Base-by-base conservation (phyloP, 805 yeast genomes). In the Cyberlindnera americana region DNA sequence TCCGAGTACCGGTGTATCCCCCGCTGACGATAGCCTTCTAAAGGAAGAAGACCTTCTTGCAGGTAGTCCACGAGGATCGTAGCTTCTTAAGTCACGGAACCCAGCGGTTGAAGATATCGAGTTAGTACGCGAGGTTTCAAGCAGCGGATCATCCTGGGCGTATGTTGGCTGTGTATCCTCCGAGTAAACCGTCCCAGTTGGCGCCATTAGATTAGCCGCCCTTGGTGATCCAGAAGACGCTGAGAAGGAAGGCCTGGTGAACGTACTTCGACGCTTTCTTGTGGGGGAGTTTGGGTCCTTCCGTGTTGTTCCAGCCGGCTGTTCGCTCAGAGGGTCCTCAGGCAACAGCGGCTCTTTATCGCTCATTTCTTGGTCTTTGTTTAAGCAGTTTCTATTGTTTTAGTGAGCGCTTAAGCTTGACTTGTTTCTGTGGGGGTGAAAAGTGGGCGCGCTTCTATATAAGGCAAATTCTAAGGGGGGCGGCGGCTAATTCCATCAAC, bases 51-150 rank as follows among this genome's bases (percentile, higher is more conserved):
- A 33, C 19, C 45, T 24, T 10, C 39, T 35, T 29, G 31, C 16
- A 5, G 41, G 29, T 6, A 41, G 41, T n/a, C 32, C 19, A 11
- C 47, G 41, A 11, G 41, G 44, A 29, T 50, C 53, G 26, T 43
- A 50, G 15, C 41, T 29, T 12, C 50, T 15, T 22, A 47, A 34
- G 40, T 47, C 50, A 15, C 47, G 22, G 43, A 43, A 47, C 15
- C 43, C 46, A 9, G 37, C 37, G 2, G 37, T 34, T 2, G 46
- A 42, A 7, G 33, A 11, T 2, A 42, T 6, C 6, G 46, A 42
- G 41, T 42, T 42, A 23, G 46, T 38, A 8, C 40, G 17, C 5
- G 46, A 42, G 15, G 33, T 4, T 15, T 33, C 44, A 6, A 28
- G 30, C 12, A 13, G 28, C n/a, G n/a, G n/a, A 3, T 33, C 41